Conservation (phyloP, 176 grass and related monocot species). For the Phyllostachys edulis region DNA sequence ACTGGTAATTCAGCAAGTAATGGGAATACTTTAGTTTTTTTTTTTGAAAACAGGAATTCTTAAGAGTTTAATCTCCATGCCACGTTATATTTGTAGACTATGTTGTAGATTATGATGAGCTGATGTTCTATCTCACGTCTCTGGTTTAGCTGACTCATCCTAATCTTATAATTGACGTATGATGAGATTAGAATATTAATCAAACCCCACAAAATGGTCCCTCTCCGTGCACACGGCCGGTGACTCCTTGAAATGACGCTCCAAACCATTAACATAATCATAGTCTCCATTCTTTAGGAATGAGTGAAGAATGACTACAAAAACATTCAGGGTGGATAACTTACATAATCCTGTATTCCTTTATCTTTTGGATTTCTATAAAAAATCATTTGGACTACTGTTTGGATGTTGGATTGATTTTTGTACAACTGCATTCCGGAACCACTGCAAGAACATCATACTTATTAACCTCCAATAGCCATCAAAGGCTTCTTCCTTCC, state of each 20-base stretch:
- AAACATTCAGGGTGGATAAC: background rate
- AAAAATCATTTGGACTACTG: background rate
- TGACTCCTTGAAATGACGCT: slow-evolving; percentile 2
- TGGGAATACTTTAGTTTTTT: background rate
- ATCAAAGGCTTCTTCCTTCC: background rate
- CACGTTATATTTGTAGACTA: background rate
- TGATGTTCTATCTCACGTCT: background rate
- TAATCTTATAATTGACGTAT: background rate
- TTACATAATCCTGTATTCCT: background rate
- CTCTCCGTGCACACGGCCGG: slow-evolving; percentile 13
- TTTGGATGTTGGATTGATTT: background rate
- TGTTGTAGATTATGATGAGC: background rate
- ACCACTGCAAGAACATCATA: background rate
- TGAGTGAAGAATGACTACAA: background rate
- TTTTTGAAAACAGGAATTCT: background rate
- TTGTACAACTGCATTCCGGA: background rate
- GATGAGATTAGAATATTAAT: background rate
- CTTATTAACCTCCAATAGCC: background rate
- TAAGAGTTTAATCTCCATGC: background rate
- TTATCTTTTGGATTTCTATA: background rate
- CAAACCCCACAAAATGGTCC: background rate
- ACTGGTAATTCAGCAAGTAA: background rate
- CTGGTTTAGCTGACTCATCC: background rate
- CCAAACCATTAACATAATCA: background rate
- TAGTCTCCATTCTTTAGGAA: background rate